Base-by-base conservation (phyloP, 2,329 filamentous ascomycete genomes). In the Colletotrichum orchidophilum region DNA sequence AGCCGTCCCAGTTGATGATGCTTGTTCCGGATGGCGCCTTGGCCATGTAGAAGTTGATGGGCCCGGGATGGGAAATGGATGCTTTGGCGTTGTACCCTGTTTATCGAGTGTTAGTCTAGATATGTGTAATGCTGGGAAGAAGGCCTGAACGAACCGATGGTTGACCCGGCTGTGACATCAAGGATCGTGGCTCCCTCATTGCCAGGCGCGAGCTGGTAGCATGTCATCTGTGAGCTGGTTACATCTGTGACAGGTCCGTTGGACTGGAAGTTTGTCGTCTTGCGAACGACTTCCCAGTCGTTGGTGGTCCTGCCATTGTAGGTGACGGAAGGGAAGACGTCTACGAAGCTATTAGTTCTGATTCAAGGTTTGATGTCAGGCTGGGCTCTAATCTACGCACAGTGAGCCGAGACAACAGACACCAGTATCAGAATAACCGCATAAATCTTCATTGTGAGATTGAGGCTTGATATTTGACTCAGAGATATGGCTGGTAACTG, bases 171-270 rank as follows among this genome's bases (percentile, higher is more conserved):
- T 13, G 67, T 64, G 39, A 78, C 75, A 55, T 74, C 79, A 1
- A 87, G 76, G 0, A 80, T 82, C 12, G 80, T 79, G 24, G 85
- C 85, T 18, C 85, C 85, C 11, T 82, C 79, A 60, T 80, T 81
- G 49, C 83, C 83, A 3, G 81, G 75, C 11, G 76, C 77, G 11
- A 83, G 78, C 75, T 87, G 83, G 77, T 86, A 87, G 80, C 86
- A 88, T n/a, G 84, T 84, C 79, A 87, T 85, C 68, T 83, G 81
- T 1, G 81, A 74, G 49, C 83, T 85, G 58, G 76, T 81, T 33
- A 87, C 85, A 71, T 85, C 80, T 3, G 84, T 84, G 42, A 87
- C 85, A 70, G 84, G 84, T 1, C 81, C 83, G 73, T 87, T 87
- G 76, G 77, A 81, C 76, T 87, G 84, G 76, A 80, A 87, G 78